phyloP scores from a whole-genome alignment of 163 green algal genomes.

The Chloroidium sp. region DNA sequence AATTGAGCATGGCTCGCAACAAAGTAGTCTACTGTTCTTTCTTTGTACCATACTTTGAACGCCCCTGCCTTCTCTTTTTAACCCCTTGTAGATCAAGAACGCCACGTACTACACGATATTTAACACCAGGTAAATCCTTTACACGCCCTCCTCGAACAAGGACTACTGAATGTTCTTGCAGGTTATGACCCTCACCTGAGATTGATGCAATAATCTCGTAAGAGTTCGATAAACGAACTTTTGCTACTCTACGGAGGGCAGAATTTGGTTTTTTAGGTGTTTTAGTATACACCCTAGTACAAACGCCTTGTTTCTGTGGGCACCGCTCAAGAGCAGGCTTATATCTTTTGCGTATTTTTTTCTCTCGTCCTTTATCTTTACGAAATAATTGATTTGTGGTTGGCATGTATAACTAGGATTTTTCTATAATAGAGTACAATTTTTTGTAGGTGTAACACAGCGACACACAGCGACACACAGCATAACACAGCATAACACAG shows the following conservation, averaged over 20 bases:
- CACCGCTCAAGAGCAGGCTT: not conserved
- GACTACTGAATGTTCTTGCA: slow-evolving; percentile 83
- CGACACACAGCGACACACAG: too few species aligned
- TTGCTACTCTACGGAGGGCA: slow-evolving; percentile 74
- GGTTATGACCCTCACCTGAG: slow-evolving; percentile 76
- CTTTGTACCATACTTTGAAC: slow-evolving; percentile 74
- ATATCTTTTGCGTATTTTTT: slow-evolving; percentile 10
- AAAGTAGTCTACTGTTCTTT: slow-evolving; percentile 10
- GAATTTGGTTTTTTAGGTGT: slow-evolving; percentile 93
- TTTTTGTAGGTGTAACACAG: not conserved
- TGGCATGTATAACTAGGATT: slow-evolving; percentile 11
- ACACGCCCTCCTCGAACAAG: slow-evolving; percentile 67
- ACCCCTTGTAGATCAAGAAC: slow-evolving; percentile 66
- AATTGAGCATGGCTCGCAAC: not conserved
- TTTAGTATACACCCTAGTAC: slow-evolving; percentile 73
- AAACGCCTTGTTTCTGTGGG: slow-evolving; percentile 9
- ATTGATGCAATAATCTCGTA: slow-evolving; percentile 76
- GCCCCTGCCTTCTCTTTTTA: slow-evolving; percentile 47
- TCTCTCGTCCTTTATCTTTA: not conserved
- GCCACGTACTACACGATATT: slow-evolving; percentile 71
- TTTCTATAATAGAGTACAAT: slow-evolving; percentile 18
- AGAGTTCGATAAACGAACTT: slow-evolving; percentile 67
- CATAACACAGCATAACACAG: too few species aligned
- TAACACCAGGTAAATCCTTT: slow-evolving; percentile 81
- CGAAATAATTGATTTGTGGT: slow-evolving; percentile 11